These are phyloP conservation scores for Globisporangium middletonii DNA, from an alignment of 352 stramenopile genomes.

Conservation along the genomic window DNA sequence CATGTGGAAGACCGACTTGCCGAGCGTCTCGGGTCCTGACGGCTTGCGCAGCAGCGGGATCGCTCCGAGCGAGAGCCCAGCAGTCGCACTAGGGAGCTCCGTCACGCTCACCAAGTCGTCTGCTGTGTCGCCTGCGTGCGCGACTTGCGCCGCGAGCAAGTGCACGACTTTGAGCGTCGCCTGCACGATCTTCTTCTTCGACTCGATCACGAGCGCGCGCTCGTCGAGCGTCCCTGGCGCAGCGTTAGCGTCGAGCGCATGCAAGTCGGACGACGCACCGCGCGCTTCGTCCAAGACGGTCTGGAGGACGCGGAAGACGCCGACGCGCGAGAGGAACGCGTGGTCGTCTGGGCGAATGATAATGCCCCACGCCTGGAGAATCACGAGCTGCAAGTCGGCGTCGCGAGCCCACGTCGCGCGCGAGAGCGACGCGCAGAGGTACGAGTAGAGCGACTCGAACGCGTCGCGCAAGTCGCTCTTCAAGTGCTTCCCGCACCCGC, in stretches of 20 bases:
- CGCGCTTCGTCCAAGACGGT: constrained; percentile 85
- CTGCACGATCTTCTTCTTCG: constrained; percentile 81
- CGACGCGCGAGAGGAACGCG: constrained; percentile 84
- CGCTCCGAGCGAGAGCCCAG: constrained; percentile 44
- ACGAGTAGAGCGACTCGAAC: constrained; percentile 83
- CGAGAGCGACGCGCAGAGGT: constrained; percentile 69
- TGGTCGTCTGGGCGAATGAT: constrained; percentile 87
- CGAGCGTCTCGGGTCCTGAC: constrained; percentile 80
- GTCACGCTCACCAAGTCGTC: constrained; percentile 52
- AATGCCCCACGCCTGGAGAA: constrained; percentile 82
- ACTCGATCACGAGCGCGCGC: constrained; percentile 29
- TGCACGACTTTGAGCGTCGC: constrained; percentile 85
- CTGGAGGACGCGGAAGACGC: constrained; percentile 86
- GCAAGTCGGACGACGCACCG: constrained; percentile 31
- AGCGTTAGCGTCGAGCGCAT: constrained; percentile 18
- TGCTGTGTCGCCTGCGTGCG: constrained; percentile 58
- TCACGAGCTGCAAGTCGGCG: constrained; percentile 72
- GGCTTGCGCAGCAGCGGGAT: constrained; percentile 81
- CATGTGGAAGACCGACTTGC: constrained; percentile 90
- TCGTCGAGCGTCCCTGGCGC: constrained; percentile 27
- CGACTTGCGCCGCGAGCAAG: constrained; percentile 83
- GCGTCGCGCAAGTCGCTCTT: constrained; percentile 70
- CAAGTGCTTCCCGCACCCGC: constrained; percentile 76
- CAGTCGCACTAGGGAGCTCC: constrained; percentile 31
- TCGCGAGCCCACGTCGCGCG: constrained; percentile 82